A percentile compares a stretch with the other conserved stretches of the same genome.
Evolutionary conservation across 2,329 filamentous ascomycete species (phyloP).

Genomic region (Ascochyta viciae-villosae): DNA sequence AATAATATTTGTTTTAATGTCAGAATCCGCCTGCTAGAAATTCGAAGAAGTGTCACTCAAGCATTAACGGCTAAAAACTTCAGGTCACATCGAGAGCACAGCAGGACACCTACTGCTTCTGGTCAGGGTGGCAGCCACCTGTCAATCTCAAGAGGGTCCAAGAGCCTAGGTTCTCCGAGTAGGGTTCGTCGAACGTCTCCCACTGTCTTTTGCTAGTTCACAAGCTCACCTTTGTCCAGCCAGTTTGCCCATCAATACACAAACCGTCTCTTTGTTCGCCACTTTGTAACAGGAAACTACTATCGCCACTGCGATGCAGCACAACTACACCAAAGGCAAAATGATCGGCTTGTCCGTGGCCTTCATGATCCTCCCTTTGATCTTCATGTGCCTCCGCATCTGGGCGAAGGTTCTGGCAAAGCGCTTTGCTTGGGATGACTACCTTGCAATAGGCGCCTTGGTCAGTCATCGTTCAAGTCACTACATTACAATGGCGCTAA

Average conservation of each 20-base stretch:
- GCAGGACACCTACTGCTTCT: neutral
- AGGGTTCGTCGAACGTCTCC: too few relatives aligned
- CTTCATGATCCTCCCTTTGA: slow-evolving; percentile 28
- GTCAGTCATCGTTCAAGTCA: slow-evolving; percentile 17
- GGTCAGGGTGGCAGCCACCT: neutral
- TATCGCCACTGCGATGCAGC: slow-evolving; percentile 20
- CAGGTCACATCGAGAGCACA: neutral
- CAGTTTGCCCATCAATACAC: neutral
- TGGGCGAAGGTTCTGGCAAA: slow-evolving; percentile 32
- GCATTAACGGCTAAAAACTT: too few relatives aligned
- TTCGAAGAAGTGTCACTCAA: neutral
- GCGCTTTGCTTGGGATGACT: slow-evolving; percentile 32
- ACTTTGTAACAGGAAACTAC: too few relatives aligned
- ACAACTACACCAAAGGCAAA: slow-evolving; percentile 30
- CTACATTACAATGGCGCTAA: slow-evolving; percentile 1
- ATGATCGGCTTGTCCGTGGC: slow-evolving; percentile 28
- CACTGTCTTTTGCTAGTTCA: too few relatives aligned
- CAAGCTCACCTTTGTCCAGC: too few relatives aligned
- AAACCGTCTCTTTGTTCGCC: too few relatives aligned
- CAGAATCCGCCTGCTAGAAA: neutral
- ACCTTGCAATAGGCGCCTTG: slow-evolving; percentile 29
- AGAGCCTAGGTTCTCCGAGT: too few relatives aligned
- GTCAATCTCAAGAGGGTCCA: neutral
- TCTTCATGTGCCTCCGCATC: slow-evolving; percentile 27
- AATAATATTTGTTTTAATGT: neutral